A percentile compares a stretch with the other conserved stretches of the same genome.
phyloP scores from a whole-genome alignment of 352 stramenopile species.

The Aphanomyces astaci region DNA sequence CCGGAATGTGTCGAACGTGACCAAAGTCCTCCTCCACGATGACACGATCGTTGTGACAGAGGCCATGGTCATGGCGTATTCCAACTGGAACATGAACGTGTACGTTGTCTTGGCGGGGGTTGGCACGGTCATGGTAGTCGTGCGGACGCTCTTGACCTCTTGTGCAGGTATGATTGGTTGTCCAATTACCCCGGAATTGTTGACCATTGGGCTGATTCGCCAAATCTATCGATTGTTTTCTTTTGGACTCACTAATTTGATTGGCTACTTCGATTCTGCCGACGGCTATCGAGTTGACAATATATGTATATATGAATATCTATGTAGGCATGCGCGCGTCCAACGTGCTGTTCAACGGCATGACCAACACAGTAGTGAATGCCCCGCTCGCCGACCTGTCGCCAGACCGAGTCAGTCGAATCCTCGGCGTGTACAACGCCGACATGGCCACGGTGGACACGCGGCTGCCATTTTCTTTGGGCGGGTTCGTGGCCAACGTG shows the following conservation, averaged over 20 bases:
- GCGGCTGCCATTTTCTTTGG: neutral
- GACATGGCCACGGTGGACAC: slow-evolving; percentile 9
- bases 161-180: slow-evolving; percentile 1
- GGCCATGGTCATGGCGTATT: neutral
- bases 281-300: neutral
- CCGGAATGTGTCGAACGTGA: no score
- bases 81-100: slow-evolving; percentile 10
- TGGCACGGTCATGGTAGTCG: slow-evolving; percentile 2
- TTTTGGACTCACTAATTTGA: no score
- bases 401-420: neutral
- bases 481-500: neutral
- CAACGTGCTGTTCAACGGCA: neutral
- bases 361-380: neutral
- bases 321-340: neutral
- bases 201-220: no score
- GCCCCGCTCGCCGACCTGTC: neutral
- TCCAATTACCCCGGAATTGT: no score
- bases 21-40: neutral
- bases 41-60: slow-evolving; percentile 4
- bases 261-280: no score
- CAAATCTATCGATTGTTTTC: no score
- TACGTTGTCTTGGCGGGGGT: neutral
- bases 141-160: slow-evolving; percentile 2
- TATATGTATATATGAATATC: neutral
- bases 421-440: neutral